phyloP scores from a whole-genome alignment of 306 rosid species.

The Trifolium repens region DNA sequence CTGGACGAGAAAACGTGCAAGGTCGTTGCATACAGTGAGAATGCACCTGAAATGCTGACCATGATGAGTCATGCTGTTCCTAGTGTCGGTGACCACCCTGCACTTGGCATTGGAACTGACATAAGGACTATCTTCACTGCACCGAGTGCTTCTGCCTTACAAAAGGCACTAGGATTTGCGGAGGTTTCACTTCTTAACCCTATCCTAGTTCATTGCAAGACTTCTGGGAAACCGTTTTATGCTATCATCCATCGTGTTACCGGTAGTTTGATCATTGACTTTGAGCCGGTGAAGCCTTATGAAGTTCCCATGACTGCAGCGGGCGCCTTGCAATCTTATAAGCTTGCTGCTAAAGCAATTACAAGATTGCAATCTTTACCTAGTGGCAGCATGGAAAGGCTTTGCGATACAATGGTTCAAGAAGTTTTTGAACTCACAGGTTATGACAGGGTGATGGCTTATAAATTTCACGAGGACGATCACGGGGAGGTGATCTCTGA shows the following conservation, averaged over 20 bases:
- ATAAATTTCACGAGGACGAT: conserved; percentile 96
- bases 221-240: conserved; percentile 95
- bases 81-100: conserved; percentile 87
- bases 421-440: conserved; percentile 97
- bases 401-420: conserved; percentile 94
- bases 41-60: conserved; percentile 93
- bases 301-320: conserved; percentile 95
- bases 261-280: conserved; percentile 83
- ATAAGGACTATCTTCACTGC: conserved; percentile 74
- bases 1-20: conserved; percentile 87
- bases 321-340: conserved; percentile 92
- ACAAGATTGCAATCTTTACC: conserved; percentile 83
- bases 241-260: conserved; percentile 87
- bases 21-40: conserved; percentile 92
- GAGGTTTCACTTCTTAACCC: conserved; percentile 95
- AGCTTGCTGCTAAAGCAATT: conserved; percentile 95
- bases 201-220: conserved; percentile 91
- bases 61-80: conserved; percentile 94
- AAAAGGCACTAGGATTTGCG: conserved; percentile 84
- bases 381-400: conserved; percentile 88
- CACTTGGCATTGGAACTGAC: conserved; percentile 90
- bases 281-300: conserved; percentile 92
- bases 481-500: conserved; percentile 96
- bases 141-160: conserved; percentile 84
- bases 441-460: conserved; percentile 98